Evolutionary conservation across 257 asterid genomes (phyloP).

Genomic region (Primulina tabacum): DNA sequence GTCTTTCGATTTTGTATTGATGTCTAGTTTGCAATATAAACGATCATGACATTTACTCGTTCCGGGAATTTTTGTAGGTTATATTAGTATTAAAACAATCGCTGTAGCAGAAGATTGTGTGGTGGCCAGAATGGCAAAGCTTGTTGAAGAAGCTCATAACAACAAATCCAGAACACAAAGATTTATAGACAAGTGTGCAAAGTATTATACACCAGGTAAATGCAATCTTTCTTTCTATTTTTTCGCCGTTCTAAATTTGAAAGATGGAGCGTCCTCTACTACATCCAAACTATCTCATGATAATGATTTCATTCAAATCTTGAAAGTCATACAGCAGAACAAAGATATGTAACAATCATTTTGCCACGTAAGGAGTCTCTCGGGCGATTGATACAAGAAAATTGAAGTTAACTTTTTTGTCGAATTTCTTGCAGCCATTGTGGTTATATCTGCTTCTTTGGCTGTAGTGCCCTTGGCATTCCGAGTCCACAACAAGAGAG

Average conservation of each 20-base stretch:
- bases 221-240: background rate
- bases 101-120: constrained; percentile 70
- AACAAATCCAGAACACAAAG: constrained; percentile 70
- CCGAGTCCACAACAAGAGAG: constrained; percentile 41
- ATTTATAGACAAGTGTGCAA: constrained; percentile 76
- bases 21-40: background rate
- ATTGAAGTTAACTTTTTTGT: background rate
- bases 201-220: constrained; percentile 83
- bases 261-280: background rate
- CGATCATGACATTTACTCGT: background rate
- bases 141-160: constrained; percentile 89
- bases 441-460: constrained; percentile 45
- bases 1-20: background rate
- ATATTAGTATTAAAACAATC: constrained; percentile 56
- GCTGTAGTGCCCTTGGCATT: constrained; percentile 59
- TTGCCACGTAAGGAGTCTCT: too few species aligned
- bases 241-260: too few species aligned
- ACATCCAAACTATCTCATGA: too few species aligned
- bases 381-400: background rate
- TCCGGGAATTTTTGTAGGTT: constrained; percentile 41
- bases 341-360: background rate
- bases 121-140: constrained; percentile 79
- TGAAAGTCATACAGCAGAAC: background rate
- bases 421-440: constrained; percentile 46
- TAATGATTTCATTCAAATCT: too few species aligned